Evolutionary conservation across 208 protist species (phyloP).

Genomic region (Leishmania tropica): DNA sequence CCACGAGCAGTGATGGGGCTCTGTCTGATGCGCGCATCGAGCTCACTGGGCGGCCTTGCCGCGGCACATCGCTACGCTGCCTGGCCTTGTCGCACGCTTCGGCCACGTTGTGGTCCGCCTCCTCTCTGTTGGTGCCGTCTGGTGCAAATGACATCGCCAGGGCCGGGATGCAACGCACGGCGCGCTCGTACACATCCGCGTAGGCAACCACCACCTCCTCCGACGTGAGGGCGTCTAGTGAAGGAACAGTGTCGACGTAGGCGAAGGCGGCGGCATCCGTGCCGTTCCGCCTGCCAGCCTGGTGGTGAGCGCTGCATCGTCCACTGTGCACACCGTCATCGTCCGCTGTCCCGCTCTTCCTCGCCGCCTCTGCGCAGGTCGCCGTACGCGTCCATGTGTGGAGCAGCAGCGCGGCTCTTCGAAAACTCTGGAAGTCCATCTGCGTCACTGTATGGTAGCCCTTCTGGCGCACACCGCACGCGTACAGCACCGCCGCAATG

Average conservation of each 20-base stretch:
- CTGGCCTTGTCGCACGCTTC: neutral
- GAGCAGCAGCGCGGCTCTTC: conserved; percentile 63
- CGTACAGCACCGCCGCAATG: conserved; percentile 51
- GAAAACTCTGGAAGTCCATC: conserved; percentile 67
- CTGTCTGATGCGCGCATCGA: neutral
- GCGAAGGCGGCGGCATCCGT: conserved; percentile 12
- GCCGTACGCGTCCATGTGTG: conserved; percentile 38
- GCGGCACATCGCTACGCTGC: neutral
- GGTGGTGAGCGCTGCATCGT: neutral
- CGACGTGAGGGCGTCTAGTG: conserved; percentile 41
- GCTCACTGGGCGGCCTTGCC: neutral
- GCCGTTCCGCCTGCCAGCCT: neutral
- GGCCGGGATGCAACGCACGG: conserved; percentile 29
- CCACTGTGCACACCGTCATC: neutral
- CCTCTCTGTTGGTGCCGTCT: neutral
- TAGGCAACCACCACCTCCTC: conserved; percentile 51
- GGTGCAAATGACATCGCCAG: conserved; percentile 10
- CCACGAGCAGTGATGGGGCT: neutral
- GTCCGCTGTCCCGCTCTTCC: conserved; percentile 1
- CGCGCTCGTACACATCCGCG: conserved; percentile 30
- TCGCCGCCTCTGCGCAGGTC: neutral
- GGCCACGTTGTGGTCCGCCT: neutral
- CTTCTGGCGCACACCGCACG: conserved; percentile 36
- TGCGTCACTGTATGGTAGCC: conserved; percentile 58
- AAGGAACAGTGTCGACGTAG: conserved; percentile 34